These are phyloP conservation scores for Dactylellina drechsleri DNA, from an alignment of 2,329 filamentous ascomycete genomes.

Conservation along the genomic window DNA sequence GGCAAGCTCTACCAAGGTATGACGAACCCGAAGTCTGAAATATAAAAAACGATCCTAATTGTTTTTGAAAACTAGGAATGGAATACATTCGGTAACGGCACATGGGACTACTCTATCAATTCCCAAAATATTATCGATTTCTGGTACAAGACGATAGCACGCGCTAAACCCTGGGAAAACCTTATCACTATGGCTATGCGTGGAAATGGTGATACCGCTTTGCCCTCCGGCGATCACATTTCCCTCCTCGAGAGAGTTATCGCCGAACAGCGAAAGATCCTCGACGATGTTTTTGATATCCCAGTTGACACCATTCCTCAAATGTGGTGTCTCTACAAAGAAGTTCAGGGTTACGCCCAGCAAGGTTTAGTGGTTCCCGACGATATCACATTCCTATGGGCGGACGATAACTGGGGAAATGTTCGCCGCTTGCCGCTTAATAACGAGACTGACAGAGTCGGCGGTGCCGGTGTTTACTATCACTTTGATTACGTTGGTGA, in stretches of 20 bases:
- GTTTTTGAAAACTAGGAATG: constrained; percentile 60
- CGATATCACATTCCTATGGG: constrained; percentile 74
- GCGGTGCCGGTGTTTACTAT: constrained; percentile 75
- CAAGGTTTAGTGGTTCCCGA: constrained; percentile 72
- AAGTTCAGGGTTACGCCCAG: constrained; percentile 75
- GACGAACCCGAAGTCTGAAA: constrained; percentile 62
- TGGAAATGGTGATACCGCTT: constrained; percentile 73
- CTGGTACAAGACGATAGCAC: constrained; percentile 73
- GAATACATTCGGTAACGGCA: constrained; percentile 66
- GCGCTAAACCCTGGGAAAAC: constrained; percentile 73
- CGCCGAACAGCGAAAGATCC: constrained; percentile 69
- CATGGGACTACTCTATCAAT: constrained; percentile 77
- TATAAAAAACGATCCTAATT: constrained; percentile 44
- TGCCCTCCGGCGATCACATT: constrained; percentile 68
- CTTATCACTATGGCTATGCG: constrained; percentile 76
- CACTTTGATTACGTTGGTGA: constrained; percentile 71
- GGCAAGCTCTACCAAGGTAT: constrained; percentile 67
- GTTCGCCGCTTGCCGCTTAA: constrained; percentile 70
- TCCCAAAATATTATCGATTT: constrained; percentile 75
- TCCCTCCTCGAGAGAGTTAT: constrained; percentile 73
- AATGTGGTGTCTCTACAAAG: constrained; percentile 79
- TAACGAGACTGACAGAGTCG: constrained; percentile 70
- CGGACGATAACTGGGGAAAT: constrained; percentile 77
- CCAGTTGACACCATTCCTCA: constrained; percentile 70
- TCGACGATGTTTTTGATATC: constrained; percentile 68